Evolutionary conservation across 768 basidiomycete species (phyloP).

Genomic region (Harrya chromipes): DNA sequence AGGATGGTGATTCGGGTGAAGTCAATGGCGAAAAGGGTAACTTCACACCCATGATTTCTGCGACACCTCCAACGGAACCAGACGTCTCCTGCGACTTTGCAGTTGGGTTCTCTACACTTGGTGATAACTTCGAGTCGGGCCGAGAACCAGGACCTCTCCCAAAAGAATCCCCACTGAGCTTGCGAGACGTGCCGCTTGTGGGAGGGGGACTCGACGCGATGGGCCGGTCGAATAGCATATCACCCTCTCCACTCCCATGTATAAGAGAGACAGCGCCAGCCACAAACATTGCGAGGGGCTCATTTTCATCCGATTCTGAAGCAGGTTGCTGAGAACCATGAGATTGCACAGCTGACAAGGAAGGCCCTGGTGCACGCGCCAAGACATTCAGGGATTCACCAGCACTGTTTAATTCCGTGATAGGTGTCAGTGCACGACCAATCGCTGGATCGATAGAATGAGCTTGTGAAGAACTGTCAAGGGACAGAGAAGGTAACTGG

Average conservation of each 20-base stretch:
- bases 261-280: slow-evolving; percentile 19
- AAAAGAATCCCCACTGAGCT: slow-evolving; percentile 37
- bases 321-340: slow-evolving; percentile 6
- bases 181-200: slow-evolving; percentile 22
- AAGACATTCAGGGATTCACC: slow-evolving; percentile 28
- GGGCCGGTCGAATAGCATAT: slow-evolving; percentile 15
- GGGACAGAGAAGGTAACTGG: slow-evolving; percentile 61
- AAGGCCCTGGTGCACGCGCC: slow-evolving; percentile 10
- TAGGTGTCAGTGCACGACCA: slow-evolving; percentile 53
- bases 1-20: slow-evolving; percentile 32
- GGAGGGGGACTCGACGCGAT: slow-evolving; percentile 27
- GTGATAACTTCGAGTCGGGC: slow-evolving; percentile 40
- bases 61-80: slow-evolving; percentile 8
- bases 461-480: slow-evolving; percentile 32
- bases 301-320: slow-evolving; percentile 29
- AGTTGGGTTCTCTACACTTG: slow-evolving; percentile 19
- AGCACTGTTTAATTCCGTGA: slow-evolving; percentile 51
- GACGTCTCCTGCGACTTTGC: slow-evolving; percentile 22
- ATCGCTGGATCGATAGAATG: slow-evolving; percentile 19
- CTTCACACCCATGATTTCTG: slow-evolving; percentile 30
- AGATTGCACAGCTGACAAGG: slow-evolving; percentile 18
- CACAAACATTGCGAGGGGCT: slow-evolving; percentile 16
- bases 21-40: slow-evolving; percentile 30
- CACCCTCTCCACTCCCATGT: slow-evolving; percentile 15
- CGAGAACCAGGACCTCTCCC: slow-evolving; percentile 29